Evolutionary conservation across 2,329 filamentous ascomycete genomes (phyloP).

Genomic region (Aspergillus costaricaensis): DNA sequence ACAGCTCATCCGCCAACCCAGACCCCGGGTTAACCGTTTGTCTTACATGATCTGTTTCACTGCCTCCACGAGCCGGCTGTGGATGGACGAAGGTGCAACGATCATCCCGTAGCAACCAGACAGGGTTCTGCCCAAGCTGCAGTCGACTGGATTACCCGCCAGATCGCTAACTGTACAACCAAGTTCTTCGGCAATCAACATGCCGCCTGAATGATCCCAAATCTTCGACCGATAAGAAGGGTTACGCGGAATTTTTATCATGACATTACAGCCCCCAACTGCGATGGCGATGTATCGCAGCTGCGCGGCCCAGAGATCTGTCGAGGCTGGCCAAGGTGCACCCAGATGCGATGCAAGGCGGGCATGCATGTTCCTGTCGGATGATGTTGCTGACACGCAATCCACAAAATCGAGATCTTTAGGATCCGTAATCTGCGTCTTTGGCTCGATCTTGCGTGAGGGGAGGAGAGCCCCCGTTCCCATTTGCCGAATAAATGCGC

Average conservation of each 20-base stretch:
- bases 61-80: constrained; percentile 35
- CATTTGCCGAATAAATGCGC: constrained; percentile 44
- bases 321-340: constrained; percentile 49
- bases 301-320: constrained; percentile 55
- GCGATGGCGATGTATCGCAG: constrained; percentile 57
- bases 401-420: constrained; percentile 51
- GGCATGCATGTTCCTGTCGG: constrained; percentile 43
- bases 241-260: constrained; percentile 51
- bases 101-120: constrained; percentile 45
- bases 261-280: constrained; percentile 52
- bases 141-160: constrained; percentile 53
- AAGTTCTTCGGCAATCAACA: constrained; percentile 53
- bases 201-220: constrained; percentile 60
- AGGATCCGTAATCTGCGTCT: constrained; percentile 27
- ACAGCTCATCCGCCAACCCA: background rate
- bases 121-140: constrained; percentile 45
- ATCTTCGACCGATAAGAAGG: constrained; percentile 49
- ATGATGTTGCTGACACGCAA: constrained; percentile 37
- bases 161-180: constrained; percentile 56
- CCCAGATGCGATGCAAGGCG: constrained; percentile 44
- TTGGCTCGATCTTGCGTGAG: constrained; percentile 32
- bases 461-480: constrained; percentile 35
- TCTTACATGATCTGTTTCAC: constrained; percentile 28
- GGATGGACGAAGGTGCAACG: constrained; percentile 42
- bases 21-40: background rate